Evolutionary conservation across 768 basidiomycete genomes (phyloP).

Genomic region (Naganishia friedmannii): DNA sequence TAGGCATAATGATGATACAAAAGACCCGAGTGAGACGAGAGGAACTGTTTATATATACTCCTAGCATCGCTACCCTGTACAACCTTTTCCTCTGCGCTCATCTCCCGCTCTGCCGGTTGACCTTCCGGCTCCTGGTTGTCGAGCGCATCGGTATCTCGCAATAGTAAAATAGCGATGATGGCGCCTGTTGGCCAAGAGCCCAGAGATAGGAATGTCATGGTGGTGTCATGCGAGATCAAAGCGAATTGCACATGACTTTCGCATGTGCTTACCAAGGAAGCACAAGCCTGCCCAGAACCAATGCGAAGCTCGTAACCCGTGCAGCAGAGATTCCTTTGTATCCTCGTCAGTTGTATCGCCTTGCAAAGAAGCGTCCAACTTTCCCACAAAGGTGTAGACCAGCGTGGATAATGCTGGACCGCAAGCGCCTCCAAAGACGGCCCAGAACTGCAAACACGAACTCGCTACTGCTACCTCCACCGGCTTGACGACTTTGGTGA

Average conservation of each 20-base stretch:
- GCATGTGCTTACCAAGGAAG: neutral
- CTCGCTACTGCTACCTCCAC: neutral
- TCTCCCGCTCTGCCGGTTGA: too few species aligned
- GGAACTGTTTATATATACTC: too few species aligned
- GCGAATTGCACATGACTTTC: too few species aligned
- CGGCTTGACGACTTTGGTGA: neutral
- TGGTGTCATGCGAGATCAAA: too few species aligned
- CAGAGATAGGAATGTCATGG: too few species aligned
- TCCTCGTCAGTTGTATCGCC: neutral
- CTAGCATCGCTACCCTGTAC: too few species aligned
- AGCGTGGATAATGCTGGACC: slow-evolving; percentile 2
- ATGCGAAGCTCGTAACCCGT: slow-evolving; percentile 5
- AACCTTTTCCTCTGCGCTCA: neutral
- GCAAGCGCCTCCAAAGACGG: neutral
- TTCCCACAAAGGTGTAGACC: neutral
- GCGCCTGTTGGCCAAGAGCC: neutral
- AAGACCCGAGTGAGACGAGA: too few species aligned
- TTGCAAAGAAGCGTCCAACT: neutral
- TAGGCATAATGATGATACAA: too few species aligned
- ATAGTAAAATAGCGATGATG: neutral
- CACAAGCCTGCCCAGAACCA: slow-evolving; percentile 7
- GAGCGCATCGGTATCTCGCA: neutral
- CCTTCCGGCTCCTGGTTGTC: neutral
- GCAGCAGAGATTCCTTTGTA: neutral
- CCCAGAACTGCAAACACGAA: neutral